Base-by-base conservation (phyloP, 306 rosid species). In the Lablab purpureus region DNA sequence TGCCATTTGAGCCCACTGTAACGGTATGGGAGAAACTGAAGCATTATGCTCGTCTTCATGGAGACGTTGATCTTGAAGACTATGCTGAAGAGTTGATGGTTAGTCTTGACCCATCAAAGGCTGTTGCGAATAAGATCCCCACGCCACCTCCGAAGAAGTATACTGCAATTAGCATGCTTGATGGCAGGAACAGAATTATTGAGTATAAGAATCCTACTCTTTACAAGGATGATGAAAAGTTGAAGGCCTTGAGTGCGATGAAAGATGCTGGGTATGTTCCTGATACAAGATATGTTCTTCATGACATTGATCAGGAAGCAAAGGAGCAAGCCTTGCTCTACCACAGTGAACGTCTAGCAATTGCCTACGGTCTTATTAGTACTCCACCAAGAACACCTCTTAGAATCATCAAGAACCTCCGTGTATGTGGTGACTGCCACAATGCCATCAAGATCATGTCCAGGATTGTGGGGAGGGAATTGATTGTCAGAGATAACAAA, bases 381-480 rank as follows among this genome's bases (percentile, higher is more conserved):
- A 93, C 97, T 21, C 97, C 97, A 1, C 89, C 94, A 18, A 87
- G 98, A 76, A 87, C 89, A 6, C 90, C 97, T 46, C 97, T 89
- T 43, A 87, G 94, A 87, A 93, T 93, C 88, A 93, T 93, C 50
- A 93, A 93, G 85, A 93, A 93, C 78, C 91, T 93, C 2, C 89
- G 94, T 8, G 87, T 93, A n/a, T n/a, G n/a, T n/a, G n/a, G n/a
- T n/a, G n/a, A n/a, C n/a, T n/a, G n/a, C n/a, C n/a, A n/a, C n/a
- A 93, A 93, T 67, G 97, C 97, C 80, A 93, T 93, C 73, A 93
- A 93, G 89, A 89, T 93, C 87, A 93, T 93, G 97, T 88, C 97
- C 17, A 91, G 89, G 87, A 93, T 93, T 75, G 94, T 93, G 37
- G 98, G 97, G 56, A 86, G 94, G 79, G 91, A 89, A 56, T 80